These are phyloP conservation scores for Cordyceps militaris DNA, from an alignment of 2,329 filamentous ascomycete genomes.

Conservation along the genomic window DNA sequence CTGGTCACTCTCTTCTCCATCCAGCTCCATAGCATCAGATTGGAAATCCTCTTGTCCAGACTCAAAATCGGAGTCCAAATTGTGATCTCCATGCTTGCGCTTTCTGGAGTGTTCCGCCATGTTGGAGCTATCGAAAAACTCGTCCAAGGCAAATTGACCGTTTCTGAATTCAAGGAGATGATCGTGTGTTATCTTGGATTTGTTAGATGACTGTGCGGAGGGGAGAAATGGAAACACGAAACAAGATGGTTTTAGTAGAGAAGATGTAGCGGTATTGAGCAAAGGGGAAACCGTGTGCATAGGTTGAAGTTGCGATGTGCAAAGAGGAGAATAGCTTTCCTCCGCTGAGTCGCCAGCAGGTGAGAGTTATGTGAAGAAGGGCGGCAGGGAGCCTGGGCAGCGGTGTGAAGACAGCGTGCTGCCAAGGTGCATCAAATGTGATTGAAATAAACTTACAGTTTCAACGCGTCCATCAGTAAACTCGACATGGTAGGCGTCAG, in stretches of 20 bases:
- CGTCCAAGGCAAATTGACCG: constrained; percentile 25
- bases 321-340: neutral
- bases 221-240: neutral
- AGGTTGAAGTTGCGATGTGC: neutral
- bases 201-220: neutral
- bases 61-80: constrained; percentile 23
- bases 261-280: too few relatives aligned
- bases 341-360: neutral
- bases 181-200: constrained; percentile 24
- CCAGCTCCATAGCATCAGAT: constrained; percentile 23
- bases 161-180: constrained; percentile 26
- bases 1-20: constrained; percentile 21
- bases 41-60: constrained; percentile 13
- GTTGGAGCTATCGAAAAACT: constrained; percentile 15
- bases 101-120: constrained; percentile 21
- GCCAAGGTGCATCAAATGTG: neutral
- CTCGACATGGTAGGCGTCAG: constrained; percentile 31
- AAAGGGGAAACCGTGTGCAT: neutral
- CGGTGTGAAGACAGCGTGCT: neutral
- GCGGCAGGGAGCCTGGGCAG: neutral
- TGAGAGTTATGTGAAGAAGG: neutral
- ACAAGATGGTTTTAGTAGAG: neutral
- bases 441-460: constrained; percentile 31
- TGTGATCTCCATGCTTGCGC: constrained; percentile 25
- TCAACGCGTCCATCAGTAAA: constrained; percentile 41